Percentiles rank a stretch among this genome's conserved stretches.
Evolutionary conservation across 305 asterid species (phyloP).

Genomic region (Stenogyne calaminthoides): DNA sequence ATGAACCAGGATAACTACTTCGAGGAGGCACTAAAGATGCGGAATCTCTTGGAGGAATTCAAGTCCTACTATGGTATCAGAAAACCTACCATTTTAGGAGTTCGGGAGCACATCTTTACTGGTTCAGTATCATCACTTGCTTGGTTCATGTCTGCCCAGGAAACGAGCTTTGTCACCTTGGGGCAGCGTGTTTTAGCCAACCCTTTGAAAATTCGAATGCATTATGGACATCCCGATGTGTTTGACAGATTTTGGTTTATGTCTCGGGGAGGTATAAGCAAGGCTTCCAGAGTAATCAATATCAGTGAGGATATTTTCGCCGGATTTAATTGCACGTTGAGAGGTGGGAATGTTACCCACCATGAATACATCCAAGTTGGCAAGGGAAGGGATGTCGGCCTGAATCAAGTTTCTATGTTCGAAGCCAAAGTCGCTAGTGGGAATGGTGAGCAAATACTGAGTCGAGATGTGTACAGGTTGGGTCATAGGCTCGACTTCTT

Average conservation of each 20-base stretch:
- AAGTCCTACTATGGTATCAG: conserved; percentile 67
- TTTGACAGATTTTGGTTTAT: conserved; percentile 93
- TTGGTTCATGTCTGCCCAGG: conserved; percentile 98
- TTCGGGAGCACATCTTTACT: conserved; percentile 90
- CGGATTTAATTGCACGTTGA: conserved; percentile 89
- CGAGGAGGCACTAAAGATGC: conserved; percentile 96
- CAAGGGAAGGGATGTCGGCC: conserved; percentile 93
- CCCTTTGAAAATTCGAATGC: conserved; percentile 94
- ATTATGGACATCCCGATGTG: conserved; percentile 97
- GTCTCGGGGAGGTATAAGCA: conserved; percentile 96
- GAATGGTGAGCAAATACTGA: conserved; percentile 82
- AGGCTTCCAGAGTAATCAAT: conserved; percentile 92
- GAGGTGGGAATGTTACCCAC: conserved; percentile 91
- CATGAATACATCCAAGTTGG: conserved; percentile 97
- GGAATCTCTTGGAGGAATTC: conserved; percentile 92
- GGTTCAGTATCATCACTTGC: conserved; percentile 97
- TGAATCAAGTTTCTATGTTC: conserved; percentile 87
- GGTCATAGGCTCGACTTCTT: conserved; percentile 91
- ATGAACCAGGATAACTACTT: conserved; percentile 98
- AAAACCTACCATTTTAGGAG: conserved; percentile 89
- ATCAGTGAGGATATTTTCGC: conserved; percentile 98
- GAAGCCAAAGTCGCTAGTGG: conserved; percentile 97
- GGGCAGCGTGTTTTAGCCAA: conserved; percentile 97
- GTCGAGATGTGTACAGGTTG: conserved; percentile 90
- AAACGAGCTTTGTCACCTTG: conserved; percentile 88